phyloP scores from a whole-genome alignment of 2,329 filamentous ascomycete species.

The Colletotrichum sp. region DNA sequence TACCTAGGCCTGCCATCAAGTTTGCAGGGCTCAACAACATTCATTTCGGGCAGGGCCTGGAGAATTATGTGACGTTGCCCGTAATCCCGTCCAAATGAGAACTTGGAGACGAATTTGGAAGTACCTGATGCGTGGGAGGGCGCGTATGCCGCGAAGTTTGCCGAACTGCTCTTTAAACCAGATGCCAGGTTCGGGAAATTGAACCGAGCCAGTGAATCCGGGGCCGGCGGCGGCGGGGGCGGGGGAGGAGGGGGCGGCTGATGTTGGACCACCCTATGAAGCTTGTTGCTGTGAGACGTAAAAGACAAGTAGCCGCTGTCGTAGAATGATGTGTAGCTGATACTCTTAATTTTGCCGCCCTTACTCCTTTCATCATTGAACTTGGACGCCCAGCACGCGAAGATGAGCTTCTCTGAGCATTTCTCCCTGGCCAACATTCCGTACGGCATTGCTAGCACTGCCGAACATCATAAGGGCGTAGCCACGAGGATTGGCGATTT shows the following conservation, averaged over 20 bases:
- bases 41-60: constrained; percentile 51
- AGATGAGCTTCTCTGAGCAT: constrained; percentile 41
- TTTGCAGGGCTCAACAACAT: constrained; percentile 55
- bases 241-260: background rate
- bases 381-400: background rate
- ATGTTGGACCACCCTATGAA: background rate
- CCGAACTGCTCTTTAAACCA: background rate
- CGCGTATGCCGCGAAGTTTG: background rate
- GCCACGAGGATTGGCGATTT: constrained; percentile 56
- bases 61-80: constrained; percentile 59
- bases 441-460: constrained; percentile 54
- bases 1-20: constrained; percentile 48
- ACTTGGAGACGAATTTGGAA: background rate
- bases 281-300: background rate
- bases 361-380: background rate
- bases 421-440: constrained; percentile 60
- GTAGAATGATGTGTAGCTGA: background rate
- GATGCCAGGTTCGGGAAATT: background rate
- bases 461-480: constrained; percentile 38
- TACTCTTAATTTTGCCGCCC: background rate
- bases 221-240: background rate
- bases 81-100: constrained; percentile 44
- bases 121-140: too few species aligned
- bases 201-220: background rate
- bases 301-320: background rate